Conservation (phyloP, 164 flowering plant genomes). For the Hamamelis virginiana region DNA sequence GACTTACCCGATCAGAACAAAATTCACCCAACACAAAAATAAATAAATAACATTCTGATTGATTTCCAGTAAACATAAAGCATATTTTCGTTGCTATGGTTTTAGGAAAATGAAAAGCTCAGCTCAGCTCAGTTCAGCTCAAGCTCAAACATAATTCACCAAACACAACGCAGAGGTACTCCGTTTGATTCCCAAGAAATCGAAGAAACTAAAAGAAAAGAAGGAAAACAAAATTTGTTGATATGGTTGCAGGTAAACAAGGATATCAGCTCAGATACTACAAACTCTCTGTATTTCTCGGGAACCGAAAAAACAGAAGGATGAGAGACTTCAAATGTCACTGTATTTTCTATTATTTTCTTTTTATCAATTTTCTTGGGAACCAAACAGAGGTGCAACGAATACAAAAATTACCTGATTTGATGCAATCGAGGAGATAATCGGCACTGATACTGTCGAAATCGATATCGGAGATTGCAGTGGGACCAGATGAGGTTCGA, state of each 20-base stretch:
- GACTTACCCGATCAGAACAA: neutral
- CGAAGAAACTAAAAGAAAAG: neutral
- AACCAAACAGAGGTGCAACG: neutral
- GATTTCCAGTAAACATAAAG: neutral
- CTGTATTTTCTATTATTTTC: neutral
- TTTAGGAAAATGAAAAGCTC: no score
- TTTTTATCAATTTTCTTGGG: neutral
- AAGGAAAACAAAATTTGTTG: neutral
- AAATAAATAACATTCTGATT: neutral
- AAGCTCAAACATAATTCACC: no score
- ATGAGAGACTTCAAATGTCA: neutral
- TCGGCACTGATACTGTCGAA: conserved; percentile 61
- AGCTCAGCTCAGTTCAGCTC: no score
- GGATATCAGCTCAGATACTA: neutral
- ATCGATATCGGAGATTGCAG: conserved; percentile 33
- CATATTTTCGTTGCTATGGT: neutral
- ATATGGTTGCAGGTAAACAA: no score
- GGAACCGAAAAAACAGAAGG: no score
- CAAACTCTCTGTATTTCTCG: no score
- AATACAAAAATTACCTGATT: conserved; percentile 37
- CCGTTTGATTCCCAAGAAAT: neutral
- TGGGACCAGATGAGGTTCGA: conserved; percentile 36
- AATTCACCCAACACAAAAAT: conserved; percentile 1
- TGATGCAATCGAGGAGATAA: conserved; percentile 56
- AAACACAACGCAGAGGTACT: neutral